phyloP scores from a whole-genome alignment of 1,284 basidiomycete genomes.

The Austropuccinia psidii region DNA sequence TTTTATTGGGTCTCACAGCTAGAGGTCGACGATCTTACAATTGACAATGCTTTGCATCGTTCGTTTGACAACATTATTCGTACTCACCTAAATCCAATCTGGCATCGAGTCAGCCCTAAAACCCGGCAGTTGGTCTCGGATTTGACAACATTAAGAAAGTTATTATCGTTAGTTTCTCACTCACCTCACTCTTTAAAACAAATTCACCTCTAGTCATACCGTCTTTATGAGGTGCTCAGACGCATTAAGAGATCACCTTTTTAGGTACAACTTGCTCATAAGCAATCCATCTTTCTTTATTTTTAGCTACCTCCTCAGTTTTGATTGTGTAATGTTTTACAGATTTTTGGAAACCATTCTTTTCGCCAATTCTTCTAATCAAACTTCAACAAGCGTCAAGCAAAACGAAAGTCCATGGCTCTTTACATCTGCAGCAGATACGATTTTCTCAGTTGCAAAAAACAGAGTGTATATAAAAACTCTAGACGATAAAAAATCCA shows the following conservation, averaged over 20 bases:
- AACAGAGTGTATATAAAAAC: slow-evolving; percentile 60
- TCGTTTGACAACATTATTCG: slow-evolving; percentile 87
- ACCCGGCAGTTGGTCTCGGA: slow-evolving; percentile 89
- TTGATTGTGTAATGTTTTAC: slow-evolving; percentile 84
- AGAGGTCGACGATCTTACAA: slow-evolving; percentile 84
- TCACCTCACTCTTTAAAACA: slow-evolving; percentile 51
- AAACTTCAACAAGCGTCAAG: slow-evolving; percentile 40
- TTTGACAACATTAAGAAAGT: slow-evolving; percentile 70
- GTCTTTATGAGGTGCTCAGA: slow-evolving; percentile 8
- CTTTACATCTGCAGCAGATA: slow-evolving; percentile 77
- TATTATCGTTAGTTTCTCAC: slow-evolving; percentile 52
- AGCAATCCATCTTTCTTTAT: slow-evolving; percentile 3
- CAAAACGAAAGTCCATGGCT: slow-evolving; percentile 74
- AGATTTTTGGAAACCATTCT: slow-evolving; percentile 84
- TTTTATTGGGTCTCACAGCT: slow-evolving; percentile 64
- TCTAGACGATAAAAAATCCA: slow-evolving; percentile 41
- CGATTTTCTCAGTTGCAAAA: slow-evolving; percentile 76
- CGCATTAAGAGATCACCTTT: neutral
- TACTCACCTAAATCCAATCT: slow-evolving; percentile 80
- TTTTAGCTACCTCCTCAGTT: slow-evolving; percentile 72
- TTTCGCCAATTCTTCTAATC: slow-evolving; percentile 57
- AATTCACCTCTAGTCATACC: slow-evolving; percentile 44
- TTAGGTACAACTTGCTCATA: neutral
- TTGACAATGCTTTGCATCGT: slow-evolving; percentile 89
- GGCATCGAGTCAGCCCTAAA: slow-evolving; percentile 88